These are phyloP conservation scores for Diatrype stigma DNA, from an alignment of 2,329 filamentous ascomycete genomes.

Conservation along the genomic window DNA sequence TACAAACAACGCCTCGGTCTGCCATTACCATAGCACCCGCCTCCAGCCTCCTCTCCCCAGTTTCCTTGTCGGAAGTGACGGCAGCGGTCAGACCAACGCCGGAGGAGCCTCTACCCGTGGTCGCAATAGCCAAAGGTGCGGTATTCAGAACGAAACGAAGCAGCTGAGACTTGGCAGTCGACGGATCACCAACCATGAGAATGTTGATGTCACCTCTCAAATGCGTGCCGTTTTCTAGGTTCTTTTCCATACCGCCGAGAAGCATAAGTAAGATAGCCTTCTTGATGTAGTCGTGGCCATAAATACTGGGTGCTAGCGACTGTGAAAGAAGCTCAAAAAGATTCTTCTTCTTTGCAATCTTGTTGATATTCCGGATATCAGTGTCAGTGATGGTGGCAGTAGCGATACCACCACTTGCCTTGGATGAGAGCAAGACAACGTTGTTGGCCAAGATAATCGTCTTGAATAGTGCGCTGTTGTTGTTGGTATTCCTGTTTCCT, in stretches of 20 bases:
- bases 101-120: constrained; percentile 92
- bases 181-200: constrained; percentile 97
- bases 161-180: constrained; percentile 97
- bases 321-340: constrained; percentile 91
- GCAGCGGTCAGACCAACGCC: constrained; percentile 96
- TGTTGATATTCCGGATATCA: constrained; percentile 98
- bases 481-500: constrained; percentile 87
- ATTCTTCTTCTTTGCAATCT: constrained; percentile 89
- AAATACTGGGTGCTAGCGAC: constrained; percentile 93
- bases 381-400: constrained; percentile 91
- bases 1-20: constrained; percentile 95
- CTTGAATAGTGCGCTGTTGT: constrained; percentile 90
- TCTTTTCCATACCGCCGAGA: constrained; percentile 95
- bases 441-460: constrained; percentile 94
- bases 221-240: constrained; percentile 95
- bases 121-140: constrained; percentile 91
- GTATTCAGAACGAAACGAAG: constrained; percentile 96
- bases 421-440: constrained; percentile 88
- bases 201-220: constrained; percentile 98
- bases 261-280: constrained; percentile 96
- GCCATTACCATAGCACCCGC: constrained; percentile 98
- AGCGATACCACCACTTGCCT: constrained; percentile 90
- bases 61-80: constrained; percentile 95
- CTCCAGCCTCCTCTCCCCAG: constrained; percentile 88
- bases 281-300: constrained; percentile 95